A percentile compares a stretch with the other conserved stretches of the same genome.
Evolutionary conservation across 371 early-diverging fungal genomes (phyloP).

Genomic region (Mortierella sp.): DNA sequence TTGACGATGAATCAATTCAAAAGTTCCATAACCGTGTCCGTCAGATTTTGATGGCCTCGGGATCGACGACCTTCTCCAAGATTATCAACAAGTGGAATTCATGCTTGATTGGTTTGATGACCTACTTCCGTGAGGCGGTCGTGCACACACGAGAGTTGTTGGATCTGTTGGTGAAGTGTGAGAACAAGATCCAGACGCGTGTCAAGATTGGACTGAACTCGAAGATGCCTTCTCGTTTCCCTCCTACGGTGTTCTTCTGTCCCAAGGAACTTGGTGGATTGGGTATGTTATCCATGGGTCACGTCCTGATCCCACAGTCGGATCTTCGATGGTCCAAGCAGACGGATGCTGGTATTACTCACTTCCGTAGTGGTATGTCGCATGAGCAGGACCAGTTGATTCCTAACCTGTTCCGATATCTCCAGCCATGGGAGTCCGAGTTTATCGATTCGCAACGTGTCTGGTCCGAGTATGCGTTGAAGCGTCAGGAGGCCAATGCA

Average conservation of each 20-base stretch:
- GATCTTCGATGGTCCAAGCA: conserved; percentile 97
- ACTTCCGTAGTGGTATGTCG: conserved; percentile 98
- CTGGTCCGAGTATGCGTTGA: conserved; percentile 98
- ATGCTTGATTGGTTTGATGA: conserved; percentile 96
- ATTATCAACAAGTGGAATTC: conserved; percentile 98
- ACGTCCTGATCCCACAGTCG: conserved; percentile 96
- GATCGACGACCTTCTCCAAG: conserved; percentile 97
- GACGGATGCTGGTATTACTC: conserved; percentile 97
- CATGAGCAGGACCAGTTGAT: conserved; percentile 97
- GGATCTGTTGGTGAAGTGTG: conserved; percentile 95
- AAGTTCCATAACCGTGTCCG: conserved; percentile 96
- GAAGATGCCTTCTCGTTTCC: conserved; percentile 99
- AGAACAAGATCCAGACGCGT: conserved; percentile 98
- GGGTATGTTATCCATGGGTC: conserved; percentile 99
- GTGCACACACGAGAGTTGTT: conserved; percentile 96
- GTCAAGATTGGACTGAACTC: conserved; percentile 99
- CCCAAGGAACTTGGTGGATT: conserved; percentile 98
- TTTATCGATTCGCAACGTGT: conserved; percentile 98
- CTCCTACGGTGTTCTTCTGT: conserved; percentile 80
- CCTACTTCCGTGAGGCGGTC: conserved; percentile 98
- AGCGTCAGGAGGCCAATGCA: conserved; percentile 95
- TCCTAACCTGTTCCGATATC: conserved; percentile 97
- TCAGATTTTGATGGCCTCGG: conserved; percentile 98
- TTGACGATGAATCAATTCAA: conserved; percentile 93
- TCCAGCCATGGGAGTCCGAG: conserved; percentile 98